A percentile compares a stretch with the other conserved stretches of the same genome.
Conservation (phyloP, 352 stramenopile species). For the Phytopythium kandeliae region DNA sequence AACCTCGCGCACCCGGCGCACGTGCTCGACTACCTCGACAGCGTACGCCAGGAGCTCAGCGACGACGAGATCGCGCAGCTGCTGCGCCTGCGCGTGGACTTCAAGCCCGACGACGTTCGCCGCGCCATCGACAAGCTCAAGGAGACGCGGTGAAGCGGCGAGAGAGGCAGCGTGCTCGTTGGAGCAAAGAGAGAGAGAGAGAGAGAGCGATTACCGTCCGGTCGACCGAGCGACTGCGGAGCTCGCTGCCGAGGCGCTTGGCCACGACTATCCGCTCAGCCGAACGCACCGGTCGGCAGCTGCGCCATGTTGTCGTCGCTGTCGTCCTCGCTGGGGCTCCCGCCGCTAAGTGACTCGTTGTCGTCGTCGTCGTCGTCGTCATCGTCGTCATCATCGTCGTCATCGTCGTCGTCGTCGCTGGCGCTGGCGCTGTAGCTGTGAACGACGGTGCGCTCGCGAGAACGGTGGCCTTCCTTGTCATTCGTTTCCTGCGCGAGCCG, state of each 20-base stretch:
- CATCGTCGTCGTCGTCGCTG: constrained; percentile 21
- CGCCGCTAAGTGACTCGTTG: constrained; percentile 32
- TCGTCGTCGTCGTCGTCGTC: constrained; percentile 21
- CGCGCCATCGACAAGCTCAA: constrained; percentile 29
- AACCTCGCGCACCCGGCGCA: constrained; percentile 75
- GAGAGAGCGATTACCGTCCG: not conserved
- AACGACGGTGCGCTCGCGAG: not conserved
- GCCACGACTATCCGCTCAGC: constrained; percentile 12
- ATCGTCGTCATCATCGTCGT: constrained; percentile 22
- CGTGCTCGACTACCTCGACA: constrained; percentile 60
- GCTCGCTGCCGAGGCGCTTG: not conserved
- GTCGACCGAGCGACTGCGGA: not conserved
- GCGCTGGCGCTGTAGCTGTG: constrained; percentile 8
- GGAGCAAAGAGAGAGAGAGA: not conserved
- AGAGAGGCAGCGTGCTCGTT: too few species aligned
- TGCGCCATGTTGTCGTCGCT: constrained; percentile 59
- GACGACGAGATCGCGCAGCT: constrained; percentile 44
- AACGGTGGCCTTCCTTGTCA: constrained; percentile 1
- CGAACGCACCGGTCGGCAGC: constrained; percentile 53
- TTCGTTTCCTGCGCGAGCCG: constrained; percentile 2
- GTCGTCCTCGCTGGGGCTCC: constrained; percentile 48
- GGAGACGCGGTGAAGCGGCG: not conserved
- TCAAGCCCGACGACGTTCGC: constrained; percentile 42
- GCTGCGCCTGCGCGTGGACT: constrained; percentile 68
- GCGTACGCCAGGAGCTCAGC: constrained; percentile 40